phyloP scores from a whole-genome alignment of 495 filamentous ascomycete genomes.

The Aeminium ludgeri region DNA sequence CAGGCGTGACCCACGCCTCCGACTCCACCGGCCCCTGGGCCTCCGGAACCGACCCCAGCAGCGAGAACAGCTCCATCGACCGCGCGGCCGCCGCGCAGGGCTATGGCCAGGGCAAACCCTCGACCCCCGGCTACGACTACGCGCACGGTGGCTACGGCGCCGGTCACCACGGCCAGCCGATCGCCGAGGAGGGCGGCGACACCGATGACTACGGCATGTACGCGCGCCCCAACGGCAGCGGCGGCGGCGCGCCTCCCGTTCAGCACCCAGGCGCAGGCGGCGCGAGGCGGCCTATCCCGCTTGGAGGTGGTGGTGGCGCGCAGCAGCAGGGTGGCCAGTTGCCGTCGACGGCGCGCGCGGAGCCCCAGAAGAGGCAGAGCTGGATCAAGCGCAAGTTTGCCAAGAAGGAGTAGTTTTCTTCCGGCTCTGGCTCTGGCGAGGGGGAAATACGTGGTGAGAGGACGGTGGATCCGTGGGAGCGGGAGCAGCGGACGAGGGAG shows the following conservation, averaged over 20 bases:
- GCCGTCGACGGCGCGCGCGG: constrained; percentile 15
- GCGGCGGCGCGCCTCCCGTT: constrained; percentile 1
- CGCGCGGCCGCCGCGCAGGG: constrained; percentile 34
- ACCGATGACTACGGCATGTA: background rate
- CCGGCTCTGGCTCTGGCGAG: no score
- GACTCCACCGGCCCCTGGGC: constrained; percentile 50
- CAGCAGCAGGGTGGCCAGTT: background rate
- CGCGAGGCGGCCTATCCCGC: constrained; percentile 21
- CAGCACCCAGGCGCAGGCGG: constrained; percentile 8
- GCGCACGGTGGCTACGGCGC: background rate
- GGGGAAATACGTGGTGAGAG: no score
- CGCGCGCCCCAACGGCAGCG: background rate
- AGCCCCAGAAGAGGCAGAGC: constrained; percentile 59
- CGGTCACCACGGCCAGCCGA: no score
- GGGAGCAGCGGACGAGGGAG: no score
- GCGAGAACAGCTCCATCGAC: constrained; percentile 78
- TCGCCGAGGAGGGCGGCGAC: constrained; percentile 17
- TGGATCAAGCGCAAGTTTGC: constrained; percentile 77
- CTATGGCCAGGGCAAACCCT: constrained; percentile 29
- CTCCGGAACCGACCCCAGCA: constrained; percentile 79
- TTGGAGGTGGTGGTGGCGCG: constrained; percentile 11
- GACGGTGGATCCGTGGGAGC: no score
- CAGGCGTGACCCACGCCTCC: constrained; percentile 51
- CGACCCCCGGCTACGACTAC: background rate
- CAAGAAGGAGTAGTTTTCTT: constrained; percentile 27